Evolutionary conservation across 768 basidiomycete genomes (phyloP).

Genomic region (Cyclocybe aegerita): DNA sequence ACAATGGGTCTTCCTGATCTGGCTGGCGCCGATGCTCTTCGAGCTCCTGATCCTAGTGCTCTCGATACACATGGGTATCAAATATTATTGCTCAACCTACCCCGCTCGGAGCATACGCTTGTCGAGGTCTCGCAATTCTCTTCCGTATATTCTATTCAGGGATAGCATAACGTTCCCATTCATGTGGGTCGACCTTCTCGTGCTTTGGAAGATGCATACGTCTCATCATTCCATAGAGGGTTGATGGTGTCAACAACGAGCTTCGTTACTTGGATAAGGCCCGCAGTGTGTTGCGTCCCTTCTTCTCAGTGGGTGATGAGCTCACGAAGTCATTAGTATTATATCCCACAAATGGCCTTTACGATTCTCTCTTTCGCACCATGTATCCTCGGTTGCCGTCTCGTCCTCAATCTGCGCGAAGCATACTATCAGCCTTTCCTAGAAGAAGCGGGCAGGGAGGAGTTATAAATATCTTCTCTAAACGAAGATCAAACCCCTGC

Average conservation of each 20-base stretch:
- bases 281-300: background rate
- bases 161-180: slow-evolving; percentile 10
- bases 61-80: slow-evolving; percentile 1
- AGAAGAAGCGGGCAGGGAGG: slow-evolving; percentile 2
- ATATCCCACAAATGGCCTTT: slow-evolving; percentile 3
- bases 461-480: too few species aligned
- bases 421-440: slow-evolving; percentile 9
- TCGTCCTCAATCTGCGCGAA: slow-evolving; percentile 12
- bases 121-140: background rate
- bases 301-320: background rate
- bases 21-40: slow-evolving; percentile 4
- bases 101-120: background rate
- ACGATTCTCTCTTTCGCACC: background rate
- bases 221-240: background rate
- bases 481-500: too few species aligned
- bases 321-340: background rate
- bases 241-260: background rate
- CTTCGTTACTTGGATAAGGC: background rate
- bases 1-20: slow-evolving; percentile 2
- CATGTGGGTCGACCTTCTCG: slow-evolving; percentile 1
- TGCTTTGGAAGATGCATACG: background rate
- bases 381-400: slow-evolving; percentile 6
- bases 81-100: slow-evolving; percentile 2
- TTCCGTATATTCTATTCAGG: slow-evolving; percentile 9
- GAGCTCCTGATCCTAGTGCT: slow-evolving; percentile 4